A percentile compares a stretch with the other conserved stretches of the same genome.
Conservation (phyloP, 768 basidiomycete genomes). For the Serpula lacrymans region DNA sequence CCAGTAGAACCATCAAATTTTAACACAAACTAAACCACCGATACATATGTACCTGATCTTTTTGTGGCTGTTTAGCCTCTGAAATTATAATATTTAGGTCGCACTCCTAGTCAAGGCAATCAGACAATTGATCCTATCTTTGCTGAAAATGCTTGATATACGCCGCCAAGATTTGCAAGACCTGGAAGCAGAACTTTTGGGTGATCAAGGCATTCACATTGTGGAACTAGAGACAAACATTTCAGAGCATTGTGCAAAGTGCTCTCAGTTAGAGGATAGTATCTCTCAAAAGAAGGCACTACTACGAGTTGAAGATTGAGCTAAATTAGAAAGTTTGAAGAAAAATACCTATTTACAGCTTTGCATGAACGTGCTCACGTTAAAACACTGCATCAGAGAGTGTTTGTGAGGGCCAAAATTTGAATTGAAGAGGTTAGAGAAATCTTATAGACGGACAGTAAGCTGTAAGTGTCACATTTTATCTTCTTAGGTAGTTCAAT, state of each 20-base stretch:
- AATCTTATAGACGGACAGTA: constrained; percentile 10
- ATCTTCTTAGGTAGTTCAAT: not conserved
- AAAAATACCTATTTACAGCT: constrained; percentile 8
- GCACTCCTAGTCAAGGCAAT: not conserved
- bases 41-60: constrained; percentile 1
- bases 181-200: not conserved
- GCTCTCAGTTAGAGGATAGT: not conserved
- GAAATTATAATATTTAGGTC: not conserved
- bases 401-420: constrained; percentile 14
- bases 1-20: constrained; percentile 5
- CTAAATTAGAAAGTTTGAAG: not conserved
- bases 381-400: constrained; percentile 14
- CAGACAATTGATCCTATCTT: not conserved
- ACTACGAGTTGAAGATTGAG: not conserved
- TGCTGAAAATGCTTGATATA: not conserved
- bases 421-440: constrained; percentile 14
- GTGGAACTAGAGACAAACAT: too few species aligned
- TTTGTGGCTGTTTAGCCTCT: too few species aligned
- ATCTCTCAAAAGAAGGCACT: not conserved
- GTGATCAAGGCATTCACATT: not conserved
- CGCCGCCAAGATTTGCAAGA: not conserved
- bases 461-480: constrained; percentile 14
- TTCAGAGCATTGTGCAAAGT: too few species aligned
- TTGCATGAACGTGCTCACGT: constrained; percentile 15
- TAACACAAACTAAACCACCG: not conserved